These are phyloP conservation scores for Schizonepeta tenuifolia DNA, from an alignment of 257 asterid species.

Conservation along the genomic window DNA sequence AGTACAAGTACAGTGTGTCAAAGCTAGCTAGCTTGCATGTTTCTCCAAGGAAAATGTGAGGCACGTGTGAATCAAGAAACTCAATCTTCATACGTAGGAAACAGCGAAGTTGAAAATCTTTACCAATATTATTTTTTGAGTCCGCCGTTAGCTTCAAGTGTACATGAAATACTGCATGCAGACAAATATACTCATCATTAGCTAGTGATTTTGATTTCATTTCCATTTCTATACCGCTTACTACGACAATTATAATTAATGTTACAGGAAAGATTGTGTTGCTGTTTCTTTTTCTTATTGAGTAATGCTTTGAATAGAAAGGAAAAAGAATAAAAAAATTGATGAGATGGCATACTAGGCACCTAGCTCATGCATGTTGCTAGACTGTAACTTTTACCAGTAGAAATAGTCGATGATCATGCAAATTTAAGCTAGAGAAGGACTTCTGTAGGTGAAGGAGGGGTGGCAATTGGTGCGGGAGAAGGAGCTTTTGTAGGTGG, in stretches of 20 bases:
- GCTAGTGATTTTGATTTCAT: not conserved
- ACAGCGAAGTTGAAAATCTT: not conserved
- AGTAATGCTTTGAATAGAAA: not conserved
- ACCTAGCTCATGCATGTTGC: too few relatives aligned
- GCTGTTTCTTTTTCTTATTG: not conserved
- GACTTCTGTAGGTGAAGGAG: too few relatives aligned
- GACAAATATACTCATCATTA: not conserved
- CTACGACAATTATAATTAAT: not conserved
- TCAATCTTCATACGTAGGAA: too few relatives aligned
- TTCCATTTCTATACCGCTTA: not conserved
- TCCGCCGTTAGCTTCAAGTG: too few relatives aligned
- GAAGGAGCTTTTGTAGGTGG: too few relatives aligned
- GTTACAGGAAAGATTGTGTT: not conserved
- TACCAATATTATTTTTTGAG: too few relatives aligned
- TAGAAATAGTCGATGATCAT: not conserved
- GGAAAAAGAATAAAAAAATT: too few relatives aligned
- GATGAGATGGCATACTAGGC: not conserved
- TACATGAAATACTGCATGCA: not conserved
- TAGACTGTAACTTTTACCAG: not conserved
- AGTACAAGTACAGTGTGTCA: too few relatives aligned
- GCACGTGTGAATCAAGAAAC: too few relatives aligned
- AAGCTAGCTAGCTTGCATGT: too few relatives aligned
- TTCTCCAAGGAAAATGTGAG: too few relatives aligned
- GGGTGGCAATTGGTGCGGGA: too few relatives aligned
- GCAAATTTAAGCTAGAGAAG: not conserved